These are phyloP conservation scores for Xerocomellus chrysenteron DNA, from an alignment of 768 basidiomycete species.

Conservation along the genomic window DNA sequence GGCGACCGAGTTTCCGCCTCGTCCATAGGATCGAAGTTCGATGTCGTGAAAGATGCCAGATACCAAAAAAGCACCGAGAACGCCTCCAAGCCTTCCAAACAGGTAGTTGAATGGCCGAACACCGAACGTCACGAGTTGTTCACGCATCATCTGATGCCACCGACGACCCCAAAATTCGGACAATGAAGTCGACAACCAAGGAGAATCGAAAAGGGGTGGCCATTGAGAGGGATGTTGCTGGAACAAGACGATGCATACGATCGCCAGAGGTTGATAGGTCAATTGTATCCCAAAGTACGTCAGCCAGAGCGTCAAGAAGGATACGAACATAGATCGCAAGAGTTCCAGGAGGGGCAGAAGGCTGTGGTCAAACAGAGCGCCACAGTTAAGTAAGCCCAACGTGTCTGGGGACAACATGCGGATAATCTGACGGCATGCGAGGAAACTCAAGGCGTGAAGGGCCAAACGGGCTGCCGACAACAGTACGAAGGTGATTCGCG, in stretches of 20 bases:
- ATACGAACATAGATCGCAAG: conserved; percentile 41
- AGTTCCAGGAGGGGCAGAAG: conserved; percentile 34
- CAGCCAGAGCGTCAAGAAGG: conserved; percentile 43
- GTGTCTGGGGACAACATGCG: conserved; percentile 38
- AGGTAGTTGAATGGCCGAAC: conserved; percentile 42
- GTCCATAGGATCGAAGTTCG: conserved; percentile 55
- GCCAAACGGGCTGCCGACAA: conserved; percentile 7
- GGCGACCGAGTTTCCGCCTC: conserved; percentile 1
- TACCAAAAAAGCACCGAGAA: conserved; percentile 56
- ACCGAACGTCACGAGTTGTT: conserved; percentile 50
- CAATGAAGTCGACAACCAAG: conserved; percentile 57
- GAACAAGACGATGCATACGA: conserved; percentile 46
- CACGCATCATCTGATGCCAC: conserved; percentile 69
- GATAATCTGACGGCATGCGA: conserved; percentile 12
- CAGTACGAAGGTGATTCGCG: conserved; percentile 15
- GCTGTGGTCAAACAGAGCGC: conserved; percentile 36
- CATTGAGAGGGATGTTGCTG: conserved; percentile 49
- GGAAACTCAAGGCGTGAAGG: conserved; percentile 4
- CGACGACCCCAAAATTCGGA: conserved; percentile 57
- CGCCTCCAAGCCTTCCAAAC: conserved; percentile 47
- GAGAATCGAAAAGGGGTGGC: conserved; percentile 60
- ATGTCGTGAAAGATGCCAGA: conserved; percentile 59
- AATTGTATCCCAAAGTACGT: conserved; percentile 47
- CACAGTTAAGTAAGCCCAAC: conserved; percentile 34
- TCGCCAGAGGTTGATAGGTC: conserved; percentile 39